Conservation (phyloP, 2,329 filamentous ascomycete species). For the Cercospora sp. region DNA sequence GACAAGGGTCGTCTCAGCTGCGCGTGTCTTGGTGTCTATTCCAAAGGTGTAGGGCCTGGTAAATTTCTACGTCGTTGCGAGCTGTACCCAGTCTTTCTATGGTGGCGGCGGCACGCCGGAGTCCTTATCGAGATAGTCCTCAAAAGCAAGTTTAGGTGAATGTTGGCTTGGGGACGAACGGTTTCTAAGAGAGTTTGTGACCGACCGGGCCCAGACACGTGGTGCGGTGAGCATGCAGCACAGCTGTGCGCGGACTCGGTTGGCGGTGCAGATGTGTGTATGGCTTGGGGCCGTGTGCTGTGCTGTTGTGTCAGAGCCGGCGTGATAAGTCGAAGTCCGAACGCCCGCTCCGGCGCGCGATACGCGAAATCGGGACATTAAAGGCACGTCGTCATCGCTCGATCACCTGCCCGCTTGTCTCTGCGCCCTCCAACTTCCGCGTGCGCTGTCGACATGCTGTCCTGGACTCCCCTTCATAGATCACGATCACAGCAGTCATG, state of each 20-base stretch:
- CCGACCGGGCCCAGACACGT: not conserved
- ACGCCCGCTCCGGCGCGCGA: not conserved
- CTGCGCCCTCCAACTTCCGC: not conserved
- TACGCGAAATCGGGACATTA: not conserved
- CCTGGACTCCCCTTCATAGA: not conserved
- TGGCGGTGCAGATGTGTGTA: not conserved
- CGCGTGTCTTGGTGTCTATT: not conserved
- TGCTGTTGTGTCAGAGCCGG: not conserved
- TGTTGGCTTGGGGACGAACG: not conserved
- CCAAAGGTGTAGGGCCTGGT: not conserved
- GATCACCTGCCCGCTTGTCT: not conserved
- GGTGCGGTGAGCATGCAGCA: not conserved
- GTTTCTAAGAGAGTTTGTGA: not conserved
- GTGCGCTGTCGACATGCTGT: not conserved
- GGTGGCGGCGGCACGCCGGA: not conserved
- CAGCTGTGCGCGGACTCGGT: not conserved
- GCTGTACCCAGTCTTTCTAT: conserved; percentile 2
- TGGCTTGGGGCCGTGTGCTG: not conserved
- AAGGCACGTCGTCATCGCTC: not conserved
- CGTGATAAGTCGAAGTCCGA: not conserved
- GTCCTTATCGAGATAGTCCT: conserved; percentile 9
- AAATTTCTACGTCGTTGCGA: not conserved
- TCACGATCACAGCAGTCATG: conserved; percentile 52
- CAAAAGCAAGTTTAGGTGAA: conserved; percentile 6
- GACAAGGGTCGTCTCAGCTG: not conserved